Percentiles rank a stretch among this genome's conserved stretches.
Evolutionary conservation across 1,284 basidiomycete species (phyloP).

Genomic region (Phenoliferia sp.): DNA sequence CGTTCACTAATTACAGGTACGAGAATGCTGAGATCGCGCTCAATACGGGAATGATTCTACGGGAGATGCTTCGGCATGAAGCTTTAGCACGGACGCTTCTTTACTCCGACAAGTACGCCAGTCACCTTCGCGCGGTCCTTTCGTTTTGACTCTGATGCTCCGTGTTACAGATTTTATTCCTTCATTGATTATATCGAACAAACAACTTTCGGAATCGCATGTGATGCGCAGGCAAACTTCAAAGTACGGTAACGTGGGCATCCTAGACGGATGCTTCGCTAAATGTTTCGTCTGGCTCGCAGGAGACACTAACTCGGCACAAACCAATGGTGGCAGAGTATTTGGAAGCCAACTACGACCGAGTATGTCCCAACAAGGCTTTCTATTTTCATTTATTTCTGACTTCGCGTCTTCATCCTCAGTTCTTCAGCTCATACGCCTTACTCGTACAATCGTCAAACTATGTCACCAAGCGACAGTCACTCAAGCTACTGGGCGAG

Average conservation of each 20-base stretch:
- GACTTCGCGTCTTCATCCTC: neutral
- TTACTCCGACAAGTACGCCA: constrained; percentile 76
- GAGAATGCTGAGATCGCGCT: constrained; percentile 90
- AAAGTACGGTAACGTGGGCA: constrained; percentile 51
- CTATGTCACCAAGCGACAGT: constrained; percentile 99
- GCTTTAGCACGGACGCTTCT: constrained; percentile 83
- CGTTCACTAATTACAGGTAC: constrained; percentile 55
- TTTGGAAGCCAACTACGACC: constrained; percentile 92
- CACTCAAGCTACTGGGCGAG: constrained; percentile 94
- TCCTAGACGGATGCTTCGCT: neutral
- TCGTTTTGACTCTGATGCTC: neutral
- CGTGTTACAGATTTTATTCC: constrained; percentile 72
- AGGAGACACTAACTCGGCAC: constrained; percentile 88
- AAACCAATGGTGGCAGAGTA: constrained; percentile 96
- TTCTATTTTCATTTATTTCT: neutral
- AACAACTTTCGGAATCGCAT: constrained; percentile 95
- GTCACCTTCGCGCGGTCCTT: neutral
- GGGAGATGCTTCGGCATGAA: constrained; percentile 95
- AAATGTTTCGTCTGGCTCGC: neutral
- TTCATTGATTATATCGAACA: constrained; percentile 97
- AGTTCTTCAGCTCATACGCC: constrained; percentile 95
- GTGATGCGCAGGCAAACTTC: constrained; percentile 93
- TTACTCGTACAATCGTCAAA: constrained; percentile 86
- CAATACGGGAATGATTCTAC: constrained; percentile 96
- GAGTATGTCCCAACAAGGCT: constrained; percentile 51